Base-by-base conservation (phyloP, 2,329 filamentous ascomycete species). In the Paramyrothecium roridum region DNA sequence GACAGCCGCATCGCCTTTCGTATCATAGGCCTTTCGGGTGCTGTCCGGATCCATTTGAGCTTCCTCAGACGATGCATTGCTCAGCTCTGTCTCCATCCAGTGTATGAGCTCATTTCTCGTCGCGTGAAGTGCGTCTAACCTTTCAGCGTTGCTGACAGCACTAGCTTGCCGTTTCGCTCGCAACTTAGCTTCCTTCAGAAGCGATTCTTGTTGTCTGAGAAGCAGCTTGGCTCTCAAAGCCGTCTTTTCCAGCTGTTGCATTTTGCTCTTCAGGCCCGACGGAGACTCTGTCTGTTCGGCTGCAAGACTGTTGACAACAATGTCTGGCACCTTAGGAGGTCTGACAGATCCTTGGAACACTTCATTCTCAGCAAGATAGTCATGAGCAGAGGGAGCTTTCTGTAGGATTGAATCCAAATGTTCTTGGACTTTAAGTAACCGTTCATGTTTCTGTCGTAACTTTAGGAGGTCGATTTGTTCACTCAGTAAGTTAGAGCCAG, bases 31-130 rank as follows among this genome's bases (percentile, higher is more conserved):
- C 37, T 43, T 16, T 6, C n/a, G 13, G 4, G 12, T 13, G n/a
- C 13, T 17, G n/a, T 3, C n/a, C 37, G 4, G 13, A 43, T 17
- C 37, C n/a, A 13, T 65, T 1, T 67, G 70, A 1, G 68, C 65
- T 21, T 61, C 70, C 3, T 71, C 73, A 0, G 65, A 63, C 4
- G 77, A 75, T 2, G 83, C 82, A 54, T 81, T 82, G 52, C 76
- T 72, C 21, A 88, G 70, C 65, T 88, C 86, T 6, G 71, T 73
- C 66, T 88, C 85, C 55, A 88, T 86, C 85, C 85, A 88, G 55
- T 70, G 75, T 56, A 88, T 87, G 52, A 88, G 75, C 58, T 83
- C 81, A 52, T 80, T 79, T 17, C 86, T 77, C 12, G 85, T 82
- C 8, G 72, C 72, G 46, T 76, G 78, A 11, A 88, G 70, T 16